Conservation (phyloP, 208 protist species). For the Leishmania braziliensis region DNA sequence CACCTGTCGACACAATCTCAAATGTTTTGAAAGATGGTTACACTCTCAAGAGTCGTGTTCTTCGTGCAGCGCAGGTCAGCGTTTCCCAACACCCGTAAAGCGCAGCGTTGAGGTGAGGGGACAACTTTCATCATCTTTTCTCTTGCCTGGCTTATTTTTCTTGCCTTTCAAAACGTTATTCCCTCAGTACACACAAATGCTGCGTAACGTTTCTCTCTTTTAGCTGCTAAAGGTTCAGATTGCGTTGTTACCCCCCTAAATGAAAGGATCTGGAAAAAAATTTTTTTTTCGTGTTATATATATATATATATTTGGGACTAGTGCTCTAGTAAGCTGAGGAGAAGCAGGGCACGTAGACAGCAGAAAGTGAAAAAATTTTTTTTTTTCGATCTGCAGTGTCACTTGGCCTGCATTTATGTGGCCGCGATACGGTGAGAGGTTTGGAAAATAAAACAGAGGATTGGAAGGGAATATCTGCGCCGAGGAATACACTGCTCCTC, state of each 20-base stretch:
- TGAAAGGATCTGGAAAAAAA: not conserved
- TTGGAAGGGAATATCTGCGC: not conserved
- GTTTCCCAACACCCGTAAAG: constrained; percentile 46
- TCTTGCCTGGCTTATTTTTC: constrained; percentile 7
- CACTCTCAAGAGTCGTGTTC: constrained; percentile 81
- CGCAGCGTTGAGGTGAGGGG: not conserved
- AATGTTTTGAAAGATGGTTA: constrained; percentile 92
- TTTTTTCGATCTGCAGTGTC: not conserved
- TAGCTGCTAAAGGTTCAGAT: not conserved
- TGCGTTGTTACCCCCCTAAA: not conserved
- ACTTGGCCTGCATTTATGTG: not conserved
- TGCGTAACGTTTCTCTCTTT: not conserved
- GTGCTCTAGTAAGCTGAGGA: not conserved
- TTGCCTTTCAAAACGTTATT: constrained; percentile 29
- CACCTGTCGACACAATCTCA: constrained; percentile 62
- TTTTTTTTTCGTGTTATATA: not conserved
- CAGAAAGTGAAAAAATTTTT: not conserved
- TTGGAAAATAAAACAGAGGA: not conserved
- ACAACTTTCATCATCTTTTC: not conserved
- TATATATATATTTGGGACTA: constrained; percentile 10
- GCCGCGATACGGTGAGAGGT: not conserved
- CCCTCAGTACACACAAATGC: not conserved
- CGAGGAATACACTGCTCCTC: not conserved
- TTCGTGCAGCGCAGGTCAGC: constrained; percentile 91
- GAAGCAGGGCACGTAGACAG: not conserved